Percentiles rank a stretch among this genome's conserved stretches.
Evolutionary conservation across 441 rosid species (phyloP).

Genomic region (Macaranga tanarius): DNA sequence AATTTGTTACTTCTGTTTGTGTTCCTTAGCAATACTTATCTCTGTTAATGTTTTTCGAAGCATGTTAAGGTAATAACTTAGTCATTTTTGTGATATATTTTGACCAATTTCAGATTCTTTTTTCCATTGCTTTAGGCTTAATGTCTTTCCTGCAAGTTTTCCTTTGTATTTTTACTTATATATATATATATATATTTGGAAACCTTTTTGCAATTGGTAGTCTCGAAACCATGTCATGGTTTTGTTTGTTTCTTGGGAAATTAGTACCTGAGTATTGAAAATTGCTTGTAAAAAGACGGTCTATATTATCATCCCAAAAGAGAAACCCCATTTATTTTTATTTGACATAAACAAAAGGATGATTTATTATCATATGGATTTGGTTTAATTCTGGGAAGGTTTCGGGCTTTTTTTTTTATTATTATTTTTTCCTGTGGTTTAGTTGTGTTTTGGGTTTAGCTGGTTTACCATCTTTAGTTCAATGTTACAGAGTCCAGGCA

Average conservation of each 20-base stretch:
- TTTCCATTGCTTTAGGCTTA: too few relatives aligned
- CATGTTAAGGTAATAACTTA: too few relatives aligned
- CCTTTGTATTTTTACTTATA: too few relatives aligned
- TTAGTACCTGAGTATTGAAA: not conserved
- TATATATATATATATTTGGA: too few relatives aligned
- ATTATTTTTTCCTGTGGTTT: not conserved
- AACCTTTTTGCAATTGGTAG: not conserved
- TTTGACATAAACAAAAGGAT: too few relatives aligned
- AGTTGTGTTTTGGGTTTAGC: not conserved
- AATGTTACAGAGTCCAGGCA: conserved; percentile 67
- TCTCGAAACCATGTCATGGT: not conserved
- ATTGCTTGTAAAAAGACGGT: not conserved
- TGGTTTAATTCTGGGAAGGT: not conserved
- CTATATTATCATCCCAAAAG: not conserved
- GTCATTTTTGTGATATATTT: too few relatives aligned
- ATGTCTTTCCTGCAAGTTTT: too few relatives aligned
- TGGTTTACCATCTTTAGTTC: not conserved
- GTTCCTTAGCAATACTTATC: too few relatives aligned
- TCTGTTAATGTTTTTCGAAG: too few relatives aligned
- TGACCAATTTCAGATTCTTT: too few relatives aligned
- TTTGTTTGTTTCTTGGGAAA: not conserved
- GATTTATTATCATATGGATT: too few relatives aligned
- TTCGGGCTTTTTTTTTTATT: not conserved
- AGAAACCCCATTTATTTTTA: not conserved
- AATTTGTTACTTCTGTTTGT: too few relatives aligned